A percentile compares a stretch with the other conserved stretches of the same genome.
Evolutionary conservation across 2,329 filamentous ascomycete genomes (phyloP).

Genomic region (Tolypocladium tropicale): DNA sequence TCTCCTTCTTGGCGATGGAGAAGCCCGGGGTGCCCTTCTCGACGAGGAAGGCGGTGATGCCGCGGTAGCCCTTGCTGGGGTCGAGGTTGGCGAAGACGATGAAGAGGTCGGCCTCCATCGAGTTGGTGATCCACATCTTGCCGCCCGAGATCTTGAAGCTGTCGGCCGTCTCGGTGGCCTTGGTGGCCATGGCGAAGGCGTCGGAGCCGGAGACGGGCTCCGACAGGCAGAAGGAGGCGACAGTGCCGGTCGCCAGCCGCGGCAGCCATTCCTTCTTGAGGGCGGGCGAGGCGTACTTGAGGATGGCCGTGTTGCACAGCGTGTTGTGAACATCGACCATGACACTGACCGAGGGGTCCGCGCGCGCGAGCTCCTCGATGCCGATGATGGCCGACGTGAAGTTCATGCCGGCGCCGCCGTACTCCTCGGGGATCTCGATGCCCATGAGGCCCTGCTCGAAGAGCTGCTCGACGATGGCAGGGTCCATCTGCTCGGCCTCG

Average conservation of each 20-base stretch:
- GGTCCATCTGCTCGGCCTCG: slow-evolving; percentile 90
- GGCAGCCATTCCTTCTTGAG: slow-evolving; percentile 82
- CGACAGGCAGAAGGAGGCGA: slow-evolving; percentile 86
- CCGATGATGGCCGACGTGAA: slow-evolving; percentile 93
- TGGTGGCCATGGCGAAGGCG: slow-evolving; percentile 89
- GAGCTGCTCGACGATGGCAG: slow-evolving; percentile 74
- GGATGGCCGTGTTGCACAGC: slow-evolving; percentile 83
- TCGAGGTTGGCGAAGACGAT: slow-evolving; percentile 97
- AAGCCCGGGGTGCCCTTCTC: slow-evolving; percentile 87
- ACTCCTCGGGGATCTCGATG: slow-evolving; percentile 95
- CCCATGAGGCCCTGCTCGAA: slow-evolving; percentile 98
- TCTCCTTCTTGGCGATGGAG: slow-evolving; percentile 97
- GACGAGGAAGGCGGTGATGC: slow-evolving; percentile 91
- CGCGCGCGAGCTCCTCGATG: slow-evolving; percentile 90
- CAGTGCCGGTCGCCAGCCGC: slow-evolving; percentile 78
- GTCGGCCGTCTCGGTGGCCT: slow-evolving; percentile 70
- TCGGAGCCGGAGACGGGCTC: slow-evolving; percentile 91
- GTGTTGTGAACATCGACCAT: slow-evolving; percentile 98
- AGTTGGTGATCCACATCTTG: slow-evolving; percentile 99
- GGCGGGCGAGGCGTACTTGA: slow-evolving; percentile 71
- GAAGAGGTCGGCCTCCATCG: slow-evolving; percentile 86
- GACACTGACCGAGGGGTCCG: slow-evolving; percentile 91
- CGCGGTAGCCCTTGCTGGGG: slow-evolving; percentile 86
- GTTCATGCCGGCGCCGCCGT: slow-evolving; percentile 95
- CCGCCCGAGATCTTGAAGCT: slow-evolving; percentile 82